Percentiles rank a stretch among this genome's conserved stretches.
phyloP scores from a whole-genome alignment of 345 rosid genomes.

The Moringa oleifera region DNA sequence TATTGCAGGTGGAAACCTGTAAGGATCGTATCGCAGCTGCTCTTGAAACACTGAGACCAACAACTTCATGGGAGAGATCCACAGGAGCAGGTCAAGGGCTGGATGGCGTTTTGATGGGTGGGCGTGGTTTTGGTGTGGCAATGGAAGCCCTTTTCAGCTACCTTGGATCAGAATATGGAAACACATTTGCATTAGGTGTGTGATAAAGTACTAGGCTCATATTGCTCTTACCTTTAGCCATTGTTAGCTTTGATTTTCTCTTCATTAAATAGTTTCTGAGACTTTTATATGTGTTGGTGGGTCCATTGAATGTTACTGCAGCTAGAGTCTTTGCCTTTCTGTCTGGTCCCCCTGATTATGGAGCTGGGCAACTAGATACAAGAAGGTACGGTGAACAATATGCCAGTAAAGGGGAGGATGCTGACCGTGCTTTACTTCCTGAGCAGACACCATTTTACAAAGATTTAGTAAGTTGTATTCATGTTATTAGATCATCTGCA shows the following conservation, averaged over 20 bases:
- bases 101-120: slow-evolving; percentile 92
- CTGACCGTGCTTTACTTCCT: slow-evolving; percentile 96
- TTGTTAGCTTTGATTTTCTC: not conserved
- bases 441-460: slow-evolving; percentile 98
- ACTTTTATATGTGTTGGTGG: slow-evolving; percentile 2
- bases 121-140: slow-evolving; percentile 95
- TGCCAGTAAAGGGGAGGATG: slow-evolving; percentile 99
- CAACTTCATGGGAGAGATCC: slow-evolving; percentile 94
- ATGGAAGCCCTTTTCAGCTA: slow-evolving; percentile 92
- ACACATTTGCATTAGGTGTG: slow-evolving; percentile 88
- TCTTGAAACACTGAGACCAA: slow-evolving; percentile 93
- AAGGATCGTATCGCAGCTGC: slow-evolving; percentile 91
- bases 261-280: not conserved
- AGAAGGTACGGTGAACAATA: slow-evolving; percentile 97
- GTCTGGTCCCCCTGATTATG: slow-evolving; percentile 99
- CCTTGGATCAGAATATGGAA: slow-evolving; percentile 95
- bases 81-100: slow-evolving; percentile 69
- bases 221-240: not conserved
- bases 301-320: slow-evolving; percentile 39
- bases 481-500: not conserved
- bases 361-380: slow-evolving; percentile 96
- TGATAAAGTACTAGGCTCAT: slow-evolving; percentile 20
- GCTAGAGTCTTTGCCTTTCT: slow-evolving; percentile 94
- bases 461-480: slow-evolving; percentile 58
- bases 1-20: slow-evolving; percentile 74